Evolutionary conservation across 1,284 basidiomycete genomes (phyloP).

Genomic region (Thelephora terrestris): DNA sequence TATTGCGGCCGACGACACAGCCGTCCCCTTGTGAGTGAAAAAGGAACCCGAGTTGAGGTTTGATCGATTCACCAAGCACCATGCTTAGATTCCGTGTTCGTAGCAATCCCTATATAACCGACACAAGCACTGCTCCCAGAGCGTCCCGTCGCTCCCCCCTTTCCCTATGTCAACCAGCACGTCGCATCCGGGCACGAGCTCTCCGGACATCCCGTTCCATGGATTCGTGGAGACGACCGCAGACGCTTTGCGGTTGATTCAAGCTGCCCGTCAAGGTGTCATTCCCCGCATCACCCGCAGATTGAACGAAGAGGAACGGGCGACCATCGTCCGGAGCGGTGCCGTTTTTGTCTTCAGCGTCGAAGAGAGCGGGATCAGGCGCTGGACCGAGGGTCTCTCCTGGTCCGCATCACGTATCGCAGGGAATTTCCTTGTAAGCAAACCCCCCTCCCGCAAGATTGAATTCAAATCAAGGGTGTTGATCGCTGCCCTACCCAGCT

Average conservation of each 20-base stretch:
- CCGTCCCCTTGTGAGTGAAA: background rate
- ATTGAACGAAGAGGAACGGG: constrained; percentile 65
- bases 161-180: background rate
- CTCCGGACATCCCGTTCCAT: constrained; percentile 33
- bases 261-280: constrained; percentile 63
- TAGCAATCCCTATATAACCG: too few relatives aligned
- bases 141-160: background rate
- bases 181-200: background rate
- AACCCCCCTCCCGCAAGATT: background rate
- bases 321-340: constrained; percentile 68
- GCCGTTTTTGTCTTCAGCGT: constrained; percentile 77
- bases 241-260: constrained; percentile 69
- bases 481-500: constrained; percentile 33
- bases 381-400: constrained; percentile 75
- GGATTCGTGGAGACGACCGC: constrained; percentile 70
- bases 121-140: too few relatives aligned
- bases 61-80: too few relatives aligned
- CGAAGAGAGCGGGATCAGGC: constrained; percentile 73
- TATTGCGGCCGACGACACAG: background rate
- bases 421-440: constrained; percentile 68
- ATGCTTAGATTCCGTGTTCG: too few relatives aligned
- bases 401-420: constrained; percentile 80
- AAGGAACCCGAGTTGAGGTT: too few relatives aligned
- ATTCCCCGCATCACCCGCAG: constrained; percentile 71
- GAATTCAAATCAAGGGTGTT: background rate